Conservation (phyloP, 2,329 filamentous ascomycete genomes). For the Botrytis squamosa region DNA sequence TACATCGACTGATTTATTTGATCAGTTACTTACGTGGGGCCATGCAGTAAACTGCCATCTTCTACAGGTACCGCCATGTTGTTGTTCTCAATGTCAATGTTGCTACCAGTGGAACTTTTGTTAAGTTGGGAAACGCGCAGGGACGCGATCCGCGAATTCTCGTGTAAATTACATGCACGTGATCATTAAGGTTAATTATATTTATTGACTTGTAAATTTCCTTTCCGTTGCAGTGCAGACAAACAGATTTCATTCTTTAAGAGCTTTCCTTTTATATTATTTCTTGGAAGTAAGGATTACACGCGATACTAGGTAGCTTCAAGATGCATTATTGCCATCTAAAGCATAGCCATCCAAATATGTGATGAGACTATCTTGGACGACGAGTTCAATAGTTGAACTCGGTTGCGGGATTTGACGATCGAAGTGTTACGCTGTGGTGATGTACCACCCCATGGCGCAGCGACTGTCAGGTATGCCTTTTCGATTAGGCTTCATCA, state of each 20-base stretch:
- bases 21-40: conserved; percentile 13
- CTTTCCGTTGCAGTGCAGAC: background rate
- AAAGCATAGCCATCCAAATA: background rate
- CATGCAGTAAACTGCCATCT: conserved; percentile 17
- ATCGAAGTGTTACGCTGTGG: background rate
- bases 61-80: conserved; percentile 12
- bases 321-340: background rate
- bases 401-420: background rate
- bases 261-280: background rate
- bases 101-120: conserved; percentile 4
- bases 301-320: background rate
- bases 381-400: background rate
- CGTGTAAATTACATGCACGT: conserved; percentile 21
- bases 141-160: conserved; percentile 19
- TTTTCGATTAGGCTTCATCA: no score
- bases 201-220: background rate
- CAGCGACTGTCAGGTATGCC: background rate
- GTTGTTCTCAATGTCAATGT: background rate
- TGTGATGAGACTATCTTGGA: background rate
- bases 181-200: background rate
- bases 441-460: background rate
- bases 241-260: background rate
- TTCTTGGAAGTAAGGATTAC: background rate
- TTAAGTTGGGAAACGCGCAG: conserved; percentile 1
- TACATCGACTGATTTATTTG: background rate